phyloP scores from a whole-genome alignment of 495 filamentous ascomycete species.

The Trichocladium antarcticum region DNA sequence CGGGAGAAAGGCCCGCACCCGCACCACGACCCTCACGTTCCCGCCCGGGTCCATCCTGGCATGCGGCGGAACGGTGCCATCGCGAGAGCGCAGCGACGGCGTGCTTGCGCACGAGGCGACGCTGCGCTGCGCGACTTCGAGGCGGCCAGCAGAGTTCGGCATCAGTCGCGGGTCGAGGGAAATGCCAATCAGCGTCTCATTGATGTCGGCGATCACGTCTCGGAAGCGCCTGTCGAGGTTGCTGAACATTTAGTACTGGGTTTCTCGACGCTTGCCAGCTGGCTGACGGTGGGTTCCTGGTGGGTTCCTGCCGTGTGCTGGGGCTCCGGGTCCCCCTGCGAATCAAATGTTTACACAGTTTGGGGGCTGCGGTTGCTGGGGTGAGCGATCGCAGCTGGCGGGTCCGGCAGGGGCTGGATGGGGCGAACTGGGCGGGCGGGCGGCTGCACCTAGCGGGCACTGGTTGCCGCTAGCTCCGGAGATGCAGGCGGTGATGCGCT shows the following conservation, averaged over 20 bases:
- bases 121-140: slow-evolving; percentile 10
- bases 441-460: neutral
- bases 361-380: slow-evolving; percentile 21
- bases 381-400: slow-evolving; percentile 7
- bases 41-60: slow-evolving; percentile 51
- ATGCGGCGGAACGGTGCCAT: slow-evolving; percentile 44
- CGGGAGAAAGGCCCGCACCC: slow-evolving; percentile 78
- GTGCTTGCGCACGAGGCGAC: slow-evolving; percentile 53
- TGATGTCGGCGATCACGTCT: slow-evolving; percentile 31
- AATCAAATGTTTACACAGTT: slow-evolving; percentile 15
- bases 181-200: slow-evolving; percentile 37
- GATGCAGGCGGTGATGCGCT: neutral
- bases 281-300: neutral
- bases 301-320: neutral
- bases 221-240: slow-evolving; percentile 27
- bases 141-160: slow-evolving; percentile 28
- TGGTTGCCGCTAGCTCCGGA: neutral
- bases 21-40: slow-evolving; percentile 90
- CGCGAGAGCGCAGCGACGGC: slow-evolving; percentile 61
- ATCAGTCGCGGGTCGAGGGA: slow-evolving; percentile 36
- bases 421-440: neutral
- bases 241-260: slow-evolving; percentile 25
- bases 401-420: neutral
- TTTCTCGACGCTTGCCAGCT: neutral
- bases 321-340: neutral